Conservation (phyloP, 495 filamentous ascomycete genomes). For the Hypomontagnella monticulosa region DNA sequence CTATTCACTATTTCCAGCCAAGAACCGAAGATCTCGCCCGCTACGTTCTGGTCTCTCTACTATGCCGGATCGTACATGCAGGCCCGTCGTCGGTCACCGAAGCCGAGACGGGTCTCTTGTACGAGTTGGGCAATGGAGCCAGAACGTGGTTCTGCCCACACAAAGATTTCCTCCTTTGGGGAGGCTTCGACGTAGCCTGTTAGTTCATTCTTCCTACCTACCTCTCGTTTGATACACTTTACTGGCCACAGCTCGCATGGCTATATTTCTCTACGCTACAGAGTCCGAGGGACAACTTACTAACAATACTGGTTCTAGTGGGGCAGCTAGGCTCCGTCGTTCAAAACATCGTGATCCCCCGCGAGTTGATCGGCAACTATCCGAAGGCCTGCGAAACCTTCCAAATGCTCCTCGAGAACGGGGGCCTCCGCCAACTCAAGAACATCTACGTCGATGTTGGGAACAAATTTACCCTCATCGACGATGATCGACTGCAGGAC, state of each 20-base stretch:
- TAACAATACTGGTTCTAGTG: constrained; percentile 14
- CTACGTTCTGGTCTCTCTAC: too few relatives aligned
- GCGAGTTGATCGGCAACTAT: not conserved
- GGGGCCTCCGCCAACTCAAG: not conserved
- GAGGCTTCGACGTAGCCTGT: not conserved
- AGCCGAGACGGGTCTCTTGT: too few relatives aligned
- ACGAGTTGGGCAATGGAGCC: not conserved
- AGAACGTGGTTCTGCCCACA: constrained; percentile 12
- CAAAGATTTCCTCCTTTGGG: constrained; percentile 13
- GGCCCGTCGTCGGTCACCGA: too few relatives aligned
- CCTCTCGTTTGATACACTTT: not conserved
- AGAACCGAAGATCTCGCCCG: too few relatives aligned
- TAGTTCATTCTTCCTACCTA: not conserved
- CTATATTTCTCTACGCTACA: too few relatives aligned
- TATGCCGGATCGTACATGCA: too few relatives aligned
- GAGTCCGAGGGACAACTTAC: not conserved
- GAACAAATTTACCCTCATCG: not conserved
- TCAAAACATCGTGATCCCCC: constrained; percentile 14
- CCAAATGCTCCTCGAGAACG: not conserved
- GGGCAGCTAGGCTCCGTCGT: constrained; percentile 4
- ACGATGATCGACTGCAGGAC: not conserved
- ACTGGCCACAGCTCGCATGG: too few relatives aligned
- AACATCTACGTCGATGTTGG: constrained; percentile 3
- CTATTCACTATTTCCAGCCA: too few relatives aligned
- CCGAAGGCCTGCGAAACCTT: not conserved